Conservation (phyloP, 2,329 filamentous ascomycete species). For the Seiridium cupressi region DNA sequence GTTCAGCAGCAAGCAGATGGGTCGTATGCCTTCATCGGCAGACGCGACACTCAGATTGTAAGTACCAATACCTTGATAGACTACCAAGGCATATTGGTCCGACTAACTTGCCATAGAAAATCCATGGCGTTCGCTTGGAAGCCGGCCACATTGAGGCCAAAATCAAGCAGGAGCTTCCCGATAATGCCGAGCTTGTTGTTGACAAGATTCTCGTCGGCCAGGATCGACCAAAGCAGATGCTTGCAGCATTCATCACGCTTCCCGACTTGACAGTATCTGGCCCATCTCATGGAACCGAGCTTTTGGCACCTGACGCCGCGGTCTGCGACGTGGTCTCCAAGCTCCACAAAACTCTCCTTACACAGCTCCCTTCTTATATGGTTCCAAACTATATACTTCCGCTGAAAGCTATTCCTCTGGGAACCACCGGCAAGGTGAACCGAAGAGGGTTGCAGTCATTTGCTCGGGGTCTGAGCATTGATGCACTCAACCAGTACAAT, state of each 20-base stretch:
- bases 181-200: slow-evolving; percentile 3
- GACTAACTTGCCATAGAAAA: not conserved
- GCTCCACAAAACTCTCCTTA: slow-evolving; percentile 5
- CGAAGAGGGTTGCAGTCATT: slow-evolving; percentile 5
- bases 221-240: slow-evolving; percentile 6
- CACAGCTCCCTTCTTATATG: slow-evolving; percentile 6
- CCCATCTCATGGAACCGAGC: not conserved
- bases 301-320: not conserved
- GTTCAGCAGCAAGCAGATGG: not conserved
- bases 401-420: slow-evolving; percentile 4
- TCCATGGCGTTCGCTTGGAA: slow-evolving; percentile 7
- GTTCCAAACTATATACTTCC: slow-evolving; percentile 6
- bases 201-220: slow-evolving; percentile 7
- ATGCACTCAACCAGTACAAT: slow-evolving; percentile 5
- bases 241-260: slow-evolving; percentile 7
- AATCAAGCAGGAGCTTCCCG: slow-evolving; percentile 6
- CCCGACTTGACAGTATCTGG: not conserved
- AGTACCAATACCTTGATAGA: not conserved
- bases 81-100: too few species aligned
- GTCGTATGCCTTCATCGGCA: not conserved
- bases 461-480: not conserved
- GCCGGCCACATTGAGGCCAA: slow-evolving; percentile 8
- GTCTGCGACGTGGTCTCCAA: slow-evolving; percentile 3
- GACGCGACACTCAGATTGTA: slow-evolving; percentile 15
- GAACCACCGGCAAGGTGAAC: slow-evolving; percentile 3